Evolutionary conservation across 2,329 filamentous ascomycete species (phyloP).

Genomic region (Colletotrichum liriopes): DNA sequence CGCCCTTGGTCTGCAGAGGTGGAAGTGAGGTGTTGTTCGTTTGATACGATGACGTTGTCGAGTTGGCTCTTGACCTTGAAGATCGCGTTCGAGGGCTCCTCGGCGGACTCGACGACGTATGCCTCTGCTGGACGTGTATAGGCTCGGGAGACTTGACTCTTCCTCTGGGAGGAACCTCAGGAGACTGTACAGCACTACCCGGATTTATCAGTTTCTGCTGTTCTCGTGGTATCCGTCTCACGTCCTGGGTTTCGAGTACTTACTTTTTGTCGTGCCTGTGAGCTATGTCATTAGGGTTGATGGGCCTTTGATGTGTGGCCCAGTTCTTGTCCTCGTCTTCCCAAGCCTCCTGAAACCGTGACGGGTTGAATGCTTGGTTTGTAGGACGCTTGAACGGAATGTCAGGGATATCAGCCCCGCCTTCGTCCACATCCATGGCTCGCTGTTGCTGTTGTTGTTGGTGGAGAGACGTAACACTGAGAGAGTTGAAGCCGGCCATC

Average conservation of each 20-base stretch:
- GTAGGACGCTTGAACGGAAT: constrained; percentile 44
- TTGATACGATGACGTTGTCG: constrained; percentile 50
- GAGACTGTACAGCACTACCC: constrained; percentile 12
- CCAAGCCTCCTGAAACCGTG: constrained; percentile 37
- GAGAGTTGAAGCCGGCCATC: constrained; percentile 10
- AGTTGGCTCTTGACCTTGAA: constrained; percentile 48
- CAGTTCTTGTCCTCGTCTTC: constrained; percentile 37
- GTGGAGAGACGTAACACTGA: constrained; percentile 24
- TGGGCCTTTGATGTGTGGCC: constrained; percentile 28
- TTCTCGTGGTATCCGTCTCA: neutral
- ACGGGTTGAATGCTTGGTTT: constrained; percentile 19
- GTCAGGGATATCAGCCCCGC: constrained; percentile 45
- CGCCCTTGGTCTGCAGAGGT: constrained; percentile 46
- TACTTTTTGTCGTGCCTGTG: constrained; percentile 28
- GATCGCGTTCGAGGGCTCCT: constrained; percentile 49
- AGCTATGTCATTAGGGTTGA: constrained; percentile 26
- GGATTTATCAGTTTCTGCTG: neutral
- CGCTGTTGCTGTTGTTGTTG: constrained; percentile 1
- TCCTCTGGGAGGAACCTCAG: constrained; percentile 19
- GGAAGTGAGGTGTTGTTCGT: constrained; percentile 45
- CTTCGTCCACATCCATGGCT: constrained; percentile 34
- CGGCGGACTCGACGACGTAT: constrained; percentile 47
- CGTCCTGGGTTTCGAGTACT: neutral
- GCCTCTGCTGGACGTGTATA: constrained; percentile 41
- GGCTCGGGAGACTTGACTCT: constrained; percentile 41